Conservation (phyloP, 306 rosid genomes). For the Ziziphus jujuba region DNA sequence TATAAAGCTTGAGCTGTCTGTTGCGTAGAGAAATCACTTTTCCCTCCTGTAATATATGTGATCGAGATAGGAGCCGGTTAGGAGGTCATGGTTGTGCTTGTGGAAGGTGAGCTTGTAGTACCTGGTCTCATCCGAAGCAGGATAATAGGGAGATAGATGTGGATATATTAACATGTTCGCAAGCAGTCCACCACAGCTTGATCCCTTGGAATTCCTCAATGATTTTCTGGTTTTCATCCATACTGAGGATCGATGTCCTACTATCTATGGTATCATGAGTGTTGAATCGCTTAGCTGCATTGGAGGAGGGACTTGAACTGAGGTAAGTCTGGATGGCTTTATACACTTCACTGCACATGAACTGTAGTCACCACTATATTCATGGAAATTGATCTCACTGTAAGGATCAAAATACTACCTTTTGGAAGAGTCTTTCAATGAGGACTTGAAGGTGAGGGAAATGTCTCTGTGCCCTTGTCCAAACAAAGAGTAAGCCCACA, state of each 20-base stretch:
- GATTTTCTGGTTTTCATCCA: conserved; percentile 55
- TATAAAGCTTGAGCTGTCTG: conserved; percentile 46
- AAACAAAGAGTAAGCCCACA: conserved; percentile 45
- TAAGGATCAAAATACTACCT: conserved; percentile 57
- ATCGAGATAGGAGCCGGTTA: conserved; percentile 36
- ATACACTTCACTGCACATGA: too few species aligned
- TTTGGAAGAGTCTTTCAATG: conserved; percentile 54
- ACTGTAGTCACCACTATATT: too few species aligned
- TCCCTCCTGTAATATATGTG: conserved; percentile 37
- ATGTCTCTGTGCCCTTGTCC: conserved; percentile 60
- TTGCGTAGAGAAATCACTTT: conserved; percentile 22
- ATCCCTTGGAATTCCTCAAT: conserved; percentile 32
- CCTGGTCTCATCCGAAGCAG: conserved; percentile 32
- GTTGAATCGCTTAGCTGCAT: conserved; percentile 35
- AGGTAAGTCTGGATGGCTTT: conserved; percentile 52
- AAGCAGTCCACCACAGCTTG: conserved; percentile 40
- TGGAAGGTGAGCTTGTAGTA: conserved; percentile 44
- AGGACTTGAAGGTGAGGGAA: conserved; percentile 50
- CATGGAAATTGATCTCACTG: conserved; percentile 72
- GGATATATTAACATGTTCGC: too few species aligned
- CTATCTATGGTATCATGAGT: conserved; percentile 37
- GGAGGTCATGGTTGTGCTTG: conserved; percentile 21
- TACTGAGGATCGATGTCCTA: conserved; percentile 29
- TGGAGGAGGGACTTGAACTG: conserved; percentile 16
- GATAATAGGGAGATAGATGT: too few species aligned